These are phyloP conservation scores for Candida peoriensis DNA, from an alignment of 805 yeast genomes.

Conservation along the genomic window DNA sequence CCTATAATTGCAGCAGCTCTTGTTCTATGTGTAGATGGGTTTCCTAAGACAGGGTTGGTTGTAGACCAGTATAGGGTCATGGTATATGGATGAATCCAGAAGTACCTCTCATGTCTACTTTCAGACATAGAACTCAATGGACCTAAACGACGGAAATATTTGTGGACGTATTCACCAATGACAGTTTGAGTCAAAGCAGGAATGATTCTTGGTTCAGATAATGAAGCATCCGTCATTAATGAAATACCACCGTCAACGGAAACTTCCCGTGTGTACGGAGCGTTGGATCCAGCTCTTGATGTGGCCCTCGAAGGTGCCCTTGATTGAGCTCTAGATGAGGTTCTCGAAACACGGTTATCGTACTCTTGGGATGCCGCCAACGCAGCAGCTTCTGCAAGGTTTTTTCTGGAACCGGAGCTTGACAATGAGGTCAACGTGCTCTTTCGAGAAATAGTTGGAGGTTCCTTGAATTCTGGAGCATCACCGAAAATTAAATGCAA, in stretches of 20 bases:
- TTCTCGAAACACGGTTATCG: constrained; percentile 18
- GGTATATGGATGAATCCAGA: constrained; percentile 96
- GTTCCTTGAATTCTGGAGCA: constrained; percentile 14
- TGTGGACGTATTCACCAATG: constrained; percentile 85
- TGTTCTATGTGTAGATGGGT: constrained; percentile 62
- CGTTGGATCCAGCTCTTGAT: constrained; percentile 15
- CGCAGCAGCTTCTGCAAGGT: constrained; percentile 25
- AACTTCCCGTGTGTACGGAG: constrained; percentile 15
- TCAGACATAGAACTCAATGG: constrained; percentile 70
- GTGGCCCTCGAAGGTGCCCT: constrained; percentile 7
- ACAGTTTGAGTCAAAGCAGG: constrained; percentile 89
- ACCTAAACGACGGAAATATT: constrained; percentile 76
- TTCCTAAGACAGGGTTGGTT: constrained; percentile 68
- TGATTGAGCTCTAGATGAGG: constrained; percentile 15
- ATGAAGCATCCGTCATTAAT: constrained; percentile 53
- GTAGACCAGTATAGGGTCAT: constrained; percentile 87
- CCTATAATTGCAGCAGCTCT: constrained; percentile 75
- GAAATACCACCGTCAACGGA: constrained; percentile 33
- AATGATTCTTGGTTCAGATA: constrained; percentile 66
- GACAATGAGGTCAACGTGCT: constrained; percentile 19
- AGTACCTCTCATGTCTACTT: constrained; percentile 82
- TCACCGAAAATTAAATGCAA: constrained; percentile 26
- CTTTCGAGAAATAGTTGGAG: constrained; percentile 14
- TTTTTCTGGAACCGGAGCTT: constrained; percentile 20
- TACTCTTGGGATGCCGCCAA: constrained; percentile 25